phyloP scores from a whole-genome alignment of 352 stramenopile genomes.

The Phytophthora gonapodyides region DNA sequence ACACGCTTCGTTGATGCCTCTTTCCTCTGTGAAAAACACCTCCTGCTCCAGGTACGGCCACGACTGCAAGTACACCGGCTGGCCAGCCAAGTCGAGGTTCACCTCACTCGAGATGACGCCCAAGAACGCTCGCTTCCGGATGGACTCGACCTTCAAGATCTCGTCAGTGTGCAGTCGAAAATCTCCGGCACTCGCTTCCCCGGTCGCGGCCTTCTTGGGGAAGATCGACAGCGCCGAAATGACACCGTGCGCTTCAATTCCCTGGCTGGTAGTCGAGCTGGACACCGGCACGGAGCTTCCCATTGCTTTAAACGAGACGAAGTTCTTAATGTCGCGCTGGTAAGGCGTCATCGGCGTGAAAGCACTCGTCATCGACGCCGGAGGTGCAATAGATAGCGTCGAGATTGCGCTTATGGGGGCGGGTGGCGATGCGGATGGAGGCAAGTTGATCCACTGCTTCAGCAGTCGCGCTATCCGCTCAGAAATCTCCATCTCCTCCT shows the following conservation, averaged over 20 bases:
- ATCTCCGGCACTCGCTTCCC: slow-evolving; percentile 21
- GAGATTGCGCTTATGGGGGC: slow-evolving; percentile 14
- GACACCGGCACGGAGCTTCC: slow-evolving; percentile 18
- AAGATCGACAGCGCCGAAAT: slow-evolving; percentile 45
- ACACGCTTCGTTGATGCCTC: slow-evolving; percentile 55
- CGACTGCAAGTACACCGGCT: slow-evolving; percentile 71
- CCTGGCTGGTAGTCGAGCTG: slow-evolving; percentile 17
- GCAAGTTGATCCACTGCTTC: slow-evolving; percentile 61
- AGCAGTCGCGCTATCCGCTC: slow-evolving; percentile 56
- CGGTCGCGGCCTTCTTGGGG: slow-evolving; percentile 39
- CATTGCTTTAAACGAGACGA: slow-evolving; percentile 35
- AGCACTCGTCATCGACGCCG: background rate
- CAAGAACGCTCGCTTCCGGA: slow-evolving; percentile 74
- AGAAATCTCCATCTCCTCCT: slow-evolving; percentile 54
- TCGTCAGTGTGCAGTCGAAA: slow-evolving; percentile 47
- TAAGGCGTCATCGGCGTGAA: slow-evolving; percentile 3
- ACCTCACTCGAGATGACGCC: slow-evolving; percentile 45
- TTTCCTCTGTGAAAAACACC: slow-evolving; percentile 49
- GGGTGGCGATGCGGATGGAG: slow-evolving; percentile 28
- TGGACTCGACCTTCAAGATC: slow-evolving; percentile 55
- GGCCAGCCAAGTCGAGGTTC: slow-evolving; percentile 51
- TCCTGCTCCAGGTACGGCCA: slow-evolving; percentile 80
- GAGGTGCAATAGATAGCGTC: slow-evolving; percentile 3
- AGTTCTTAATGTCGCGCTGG: slow-evolving; percentile 17
- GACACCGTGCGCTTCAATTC: slow-evolving; percentile 5